Evolutionary conservation across 106 monocot genomes (phyloP).

Genomic region (Acanthochlamys bracteata): DNA sequence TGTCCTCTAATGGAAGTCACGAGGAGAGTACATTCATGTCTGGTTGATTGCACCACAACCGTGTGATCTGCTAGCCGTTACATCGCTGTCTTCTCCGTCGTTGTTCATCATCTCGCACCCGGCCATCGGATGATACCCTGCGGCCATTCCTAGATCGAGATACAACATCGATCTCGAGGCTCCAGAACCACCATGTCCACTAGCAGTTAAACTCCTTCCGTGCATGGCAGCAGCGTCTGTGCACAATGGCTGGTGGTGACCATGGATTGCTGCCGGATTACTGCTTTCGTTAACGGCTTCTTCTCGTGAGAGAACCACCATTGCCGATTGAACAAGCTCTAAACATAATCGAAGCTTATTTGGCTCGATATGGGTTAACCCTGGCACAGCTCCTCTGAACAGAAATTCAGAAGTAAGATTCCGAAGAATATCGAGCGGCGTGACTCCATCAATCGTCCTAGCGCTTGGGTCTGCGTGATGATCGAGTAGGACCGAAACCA

Average conservation of each 20-base stretch:
- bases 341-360: constrained; percentile 87
- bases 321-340: constrained; percentile 85
- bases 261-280: constrained; percentile 11
- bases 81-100: constrained; percentile 28
- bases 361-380: constrained; percentile 73
- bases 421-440: constrained; percentile 75
- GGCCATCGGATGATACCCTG: constrained; percentile 22
- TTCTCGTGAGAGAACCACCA: constrained; percentile 57
- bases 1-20: constrained; percentile 42
- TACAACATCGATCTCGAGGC: constrained; percentile 78
- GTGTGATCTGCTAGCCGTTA: constrained; percentile 19
- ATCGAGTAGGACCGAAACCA: constrained; percentile 91
- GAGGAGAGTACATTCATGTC: constrained; percentile 41
- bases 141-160: constrained; percentile 72
- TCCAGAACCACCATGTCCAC: constrained; percentile 20
- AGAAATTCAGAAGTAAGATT: constrained; percentile 84
- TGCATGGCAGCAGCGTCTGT: constrained; percentile 12
- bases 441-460: constrained; percentile 69
- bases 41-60: constrained; percentile 31
- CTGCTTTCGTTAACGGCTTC: constrained; percentile 22
- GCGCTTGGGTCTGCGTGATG: constrained; percentile 92
- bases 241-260: constrained; percentile 22
- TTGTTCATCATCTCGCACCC: constrained; percentile 34
- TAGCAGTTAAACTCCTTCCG: constrained; percentile 8
- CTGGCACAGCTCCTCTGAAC: constrained; percentile 82